Evolutionary conservation across 2,329 filamentous ascomycete species (phyloP).

Genomic region (Ascochyta lentis): DNA sequence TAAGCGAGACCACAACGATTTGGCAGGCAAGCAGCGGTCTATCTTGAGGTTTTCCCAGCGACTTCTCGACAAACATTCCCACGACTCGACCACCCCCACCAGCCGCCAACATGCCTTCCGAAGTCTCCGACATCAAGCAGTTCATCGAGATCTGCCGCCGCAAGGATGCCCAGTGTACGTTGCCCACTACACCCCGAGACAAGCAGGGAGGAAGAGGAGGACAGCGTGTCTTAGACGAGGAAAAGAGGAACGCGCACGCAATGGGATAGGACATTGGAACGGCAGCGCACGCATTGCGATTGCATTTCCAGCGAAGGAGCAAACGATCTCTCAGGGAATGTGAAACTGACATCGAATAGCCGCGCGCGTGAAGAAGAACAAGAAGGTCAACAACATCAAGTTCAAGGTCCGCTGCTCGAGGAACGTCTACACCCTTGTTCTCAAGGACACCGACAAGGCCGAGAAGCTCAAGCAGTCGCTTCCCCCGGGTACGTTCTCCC

Average conservation of each 20-base stretch:
- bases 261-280: background rate
- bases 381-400: conserved; percentile 91
- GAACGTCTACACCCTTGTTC: conserved; percentile 96
- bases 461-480: conserved; percentile 99
- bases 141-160: conserved; percentile 99
- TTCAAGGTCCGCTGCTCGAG: conserved; percentile 99
- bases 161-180: conserved; percentile 99
- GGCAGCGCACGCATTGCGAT: no score
- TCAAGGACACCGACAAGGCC: conserved; percentile 99
- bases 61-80: background rate
- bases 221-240: background rate
- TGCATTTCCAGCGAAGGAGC: no score
- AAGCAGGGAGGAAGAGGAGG: conserved; percentile 3
- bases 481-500: conserved; percentile 79
- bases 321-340: no score
- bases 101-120: conserved; percentile 88
- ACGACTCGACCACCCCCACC: conserved; percentile 36
- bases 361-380: conserved; percentile 80
- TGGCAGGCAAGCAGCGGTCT: conserved; percentile 13
- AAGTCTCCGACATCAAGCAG: conserved; percentile 98
- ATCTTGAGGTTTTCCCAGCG: conserved; percentile 23
- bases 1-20: conserved; percentile 49
- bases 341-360: conserved; percentile 42
- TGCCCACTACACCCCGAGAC: conserved; percentile 5
- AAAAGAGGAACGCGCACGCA: background rate